These are phyloP conservation scores for Ustulina deusta DNA, from an alignment of 2,329 filamentous ascomycete species.

Conservation along the genomic window DNA sequence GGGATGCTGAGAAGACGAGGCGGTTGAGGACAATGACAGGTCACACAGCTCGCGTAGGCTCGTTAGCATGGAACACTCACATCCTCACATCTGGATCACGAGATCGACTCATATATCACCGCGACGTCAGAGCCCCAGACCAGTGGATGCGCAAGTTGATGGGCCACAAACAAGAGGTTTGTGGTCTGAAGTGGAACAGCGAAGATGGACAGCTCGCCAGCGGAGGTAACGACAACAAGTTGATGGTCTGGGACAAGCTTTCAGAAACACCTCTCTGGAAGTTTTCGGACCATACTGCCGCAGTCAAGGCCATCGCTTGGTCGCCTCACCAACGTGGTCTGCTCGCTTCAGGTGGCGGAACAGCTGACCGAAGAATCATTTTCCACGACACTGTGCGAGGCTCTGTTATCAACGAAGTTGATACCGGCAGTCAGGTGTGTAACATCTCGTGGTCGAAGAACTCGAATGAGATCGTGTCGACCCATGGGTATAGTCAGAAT, in stretches of 20 bases:
- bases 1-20: slow-evolving; percentile 90
- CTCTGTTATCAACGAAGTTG: slow-evolving; percentile 83
- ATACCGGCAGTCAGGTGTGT: slow-evolving; percentile 98
- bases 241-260: slow-evolving; percentile 98
- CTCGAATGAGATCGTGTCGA: slow-evolving; percentile 96
- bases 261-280: slow-evolving; percentile 93
- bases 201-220: slow-evolving; percentile 95
- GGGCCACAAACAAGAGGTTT: slow-evolving; percentile 98
- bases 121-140: slow-evolving; percentile 91
- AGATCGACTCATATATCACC: slow-evolving; percentile 93
- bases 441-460: slow-evolving; percentile 98
- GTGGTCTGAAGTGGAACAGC: slow-evolving; percentile 95
- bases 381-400: slow-evolving; percentile 97
- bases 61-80: slow-evolving; percentile 97
- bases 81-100: slow-evolving; percentile 95
- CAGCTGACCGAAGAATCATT: slow-evolving; percentile 94
- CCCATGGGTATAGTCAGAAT: slow-evolving; percentile 97
- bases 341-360: slow-evolving; percentile 95
- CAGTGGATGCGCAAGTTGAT: slow-evolving; percentile 89
- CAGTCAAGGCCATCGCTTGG: slow-evolving; percentile 98
- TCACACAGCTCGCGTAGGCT: slow-evolving; percentile 91
- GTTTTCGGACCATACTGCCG: slow-evolving; percentile 93
- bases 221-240: slow-evolving; percentile 97
- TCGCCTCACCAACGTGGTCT: slow-evolving; percentile 95
- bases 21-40: slow-evolving; percentile 96